Evolutionary conservation across 2,329 filamentous ascomycete species (phyloP).

Genomic region (Decorospora gaudefroyi): DNA sequence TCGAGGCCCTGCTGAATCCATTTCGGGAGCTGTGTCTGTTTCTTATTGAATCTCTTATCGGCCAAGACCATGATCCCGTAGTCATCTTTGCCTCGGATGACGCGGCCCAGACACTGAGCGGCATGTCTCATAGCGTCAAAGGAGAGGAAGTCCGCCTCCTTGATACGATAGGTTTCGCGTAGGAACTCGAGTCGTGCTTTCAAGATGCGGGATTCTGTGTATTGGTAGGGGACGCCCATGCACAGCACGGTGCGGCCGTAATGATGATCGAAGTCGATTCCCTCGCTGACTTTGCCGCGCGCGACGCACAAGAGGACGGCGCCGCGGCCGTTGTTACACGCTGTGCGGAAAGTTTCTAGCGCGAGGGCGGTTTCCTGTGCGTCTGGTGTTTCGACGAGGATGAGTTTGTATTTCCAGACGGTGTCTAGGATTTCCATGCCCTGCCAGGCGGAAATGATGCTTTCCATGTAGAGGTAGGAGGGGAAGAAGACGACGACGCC

Average conservation of each 20-base stretch:
- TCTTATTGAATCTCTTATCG: constrained; percentile 90
- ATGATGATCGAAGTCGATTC: constrained; percentile 99
- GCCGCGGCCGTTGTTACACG: constrained; percentile 94
- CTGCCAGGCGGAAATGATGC: constrained; percentile 99
- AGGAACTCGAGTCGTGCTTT: constrained; percentile 95
- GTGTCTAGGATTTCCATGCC: constrained; percentile 97
- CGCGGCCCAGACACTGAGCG: constrained; percentile 92
- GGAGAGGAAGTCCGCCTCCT: constrained; percentile 95
- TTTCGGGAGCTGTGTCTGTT: constrained; percentile 85
- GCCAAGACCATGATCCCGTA: constrained; percentile 99
- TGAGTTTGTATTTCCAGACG: constrained; percentile 99
- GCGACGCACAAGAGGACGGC: constrained; percentile 94
- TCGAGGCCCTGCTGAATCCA: constrained; percentile 92
- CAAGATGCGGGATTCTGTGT: constrained; percentile 94
- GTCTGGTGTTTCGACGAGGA: constrained; percentile 95
- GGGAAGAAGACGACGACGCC: constrained; percentile 99
- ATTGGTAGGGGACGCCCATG: constrained; percentile 97
- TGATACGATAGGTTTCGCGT: constrained; percentile 95
- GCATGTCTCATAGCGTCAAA: constrained; percentile 99
- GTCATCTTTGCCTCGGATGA: constrained; percentile 94
- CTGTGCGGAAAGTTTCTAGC: constrained; percentile 93
- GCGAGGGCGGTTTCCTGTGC: constrained; percentile 95
- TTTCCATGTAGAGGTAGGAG: constrained; percentile 98
- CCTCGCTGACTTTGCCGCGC: constrained; percentile 94
- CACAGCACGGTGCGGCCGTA: constrained; percentile 95